Evolutionary conservation across 2,329 filamentous ascomycete species (phyloP).

Genomic region (Fusarium haematococcum): DNA sequence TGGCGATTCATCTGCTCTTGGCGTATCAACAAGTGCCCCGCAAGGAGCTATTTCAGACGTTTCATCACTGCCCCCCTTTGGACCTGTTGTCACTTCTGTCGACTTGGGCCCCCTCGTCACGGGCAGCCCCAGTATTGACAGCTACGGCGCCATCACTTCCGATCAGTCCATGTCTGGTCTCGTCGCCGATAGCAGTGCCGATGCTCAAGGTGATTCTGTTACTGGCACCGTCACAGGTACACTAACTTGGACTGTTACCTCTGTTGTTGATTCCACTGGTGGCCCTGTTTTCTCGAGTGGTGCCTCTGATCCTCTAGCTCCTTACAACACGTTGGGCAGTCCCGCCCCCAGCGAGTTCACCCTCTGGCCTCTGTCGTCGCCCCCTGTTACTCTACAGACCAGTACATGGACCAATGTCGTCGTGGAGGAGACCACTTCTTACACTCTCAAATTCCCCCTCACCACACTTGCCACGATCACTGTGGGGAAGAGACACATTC

Average conservation of each 20-base stretch:
- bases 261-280: conserved; percentile 39
- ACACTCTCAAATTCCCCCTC: conserved; percentile 54
- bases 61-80: conserved; percentile 23
- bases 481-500: conserved; percentile 42
- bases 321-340: conserved; percentile 30
- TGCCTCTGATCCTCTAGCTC: conserved; percentile 24
- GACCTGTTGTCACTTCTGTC: conserved; percentile 23
- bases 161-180: conserved; percentile 36
- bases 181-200: conserved; percentile 28
- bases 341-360: conserved; percentile 34
- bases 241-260: conserved; percentile 39
- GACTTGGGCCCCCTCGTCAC: conserved; percentile 14
- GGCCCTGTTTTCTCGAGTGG: conserved; percentile 36
- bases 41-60: conserved; percentile 33
- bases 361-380: conserved; percentile 39
- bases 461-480: conserved; percentile 53
- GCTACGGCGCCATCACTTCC: conserved; percentile 37
- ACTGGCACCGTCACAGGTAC: conserved; percentile 41
- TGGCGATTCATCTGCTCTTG: conserved; percentile 38
- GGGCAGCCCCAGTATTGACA: conserved; percentile 40
- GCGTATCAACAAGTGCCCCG: conserved; percentile 24
- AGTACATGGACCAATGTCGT: conserved; percentile 56
- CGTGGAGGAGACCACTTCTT: conserved; percentile 53
- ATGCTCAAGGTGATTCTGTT: conserved; percentile 20
- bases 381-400: conserved; percentile 46